A percentile compares a stretch with the other conserved stretches of the same genome.
Evolutionary conservation across 371 early-diverging fungal genomes (phyloP).

Genomic region (Parasitella parasitica): DNA sequence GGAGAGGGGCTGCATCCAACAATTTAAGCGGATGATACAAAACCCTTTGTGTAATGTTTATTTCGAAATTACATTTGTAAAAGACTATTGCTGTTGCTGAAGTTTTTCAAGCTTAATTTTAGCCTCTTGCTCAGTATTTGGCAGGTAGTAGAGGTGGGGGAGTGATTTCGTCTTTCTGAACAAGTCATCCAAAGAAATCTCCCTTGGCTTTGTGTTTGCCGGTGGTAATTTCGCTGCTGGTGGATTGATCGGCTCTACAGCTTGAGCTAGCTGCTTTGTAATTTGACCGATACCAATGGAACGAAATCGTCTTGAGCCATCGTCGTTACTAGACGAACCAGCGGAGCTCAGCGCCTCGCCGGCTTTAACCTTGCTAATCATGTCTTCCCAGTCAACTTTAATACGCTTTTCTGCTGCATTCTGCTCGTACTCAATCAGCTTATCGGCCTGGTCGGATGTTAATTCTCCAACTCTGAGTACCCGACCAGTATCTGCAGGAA

Average conservation of each 20-base stretch:
- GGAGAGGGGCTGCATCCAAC: not conserved
- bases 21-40: slow-evolving; percentile 1
- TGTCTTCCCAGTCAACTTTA: slow-evolving; percentile 40
- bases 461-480: slow-evolving; percentile 58
- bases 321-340: slow-evolving; percentile 12
- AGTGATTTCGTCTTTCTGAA: slow-evolving; percentile 52
- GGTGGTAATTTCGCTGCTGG: not conserved
- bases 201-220: slow-evolving; percentile 11
- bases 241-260: not conserved
- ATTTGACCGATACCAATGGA: slow-evolving; percentile 40
- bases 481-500: slow-evolving; percentile 70
- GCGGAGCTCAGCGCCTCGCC: slow-evolving; percentile 12
- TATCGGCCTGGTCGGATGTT: slow-evolving; percentile 54
- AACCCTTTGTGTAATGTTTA: not conserved
- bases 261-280: slow-evolving; percentile 42
- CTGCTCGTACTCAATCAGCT: slow-evolving; percentile 63
- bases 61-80: too few species aligned
- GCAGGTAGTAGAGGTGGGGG: slow-evolving; percentile 57
- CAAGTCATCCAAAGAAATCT: slow-evolving; percentile 47
- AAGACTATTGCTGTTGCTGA: not conserved
- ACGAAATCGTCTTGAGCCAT: slow-evolving; percentile 21
- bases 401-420: slow-evolving; percentile 49
- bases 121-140: slow-evolving; percentile 44
- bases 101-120: slow-evolving; percentile 26
- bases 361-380: slow-evolving; percentile 19